A percentile compares a stretch with the other conserved stretches of the same genome.
Evolutionary conservation across 257 asterid species (phyloP).

Genomic region (Nicotiana otophora): DNA sequence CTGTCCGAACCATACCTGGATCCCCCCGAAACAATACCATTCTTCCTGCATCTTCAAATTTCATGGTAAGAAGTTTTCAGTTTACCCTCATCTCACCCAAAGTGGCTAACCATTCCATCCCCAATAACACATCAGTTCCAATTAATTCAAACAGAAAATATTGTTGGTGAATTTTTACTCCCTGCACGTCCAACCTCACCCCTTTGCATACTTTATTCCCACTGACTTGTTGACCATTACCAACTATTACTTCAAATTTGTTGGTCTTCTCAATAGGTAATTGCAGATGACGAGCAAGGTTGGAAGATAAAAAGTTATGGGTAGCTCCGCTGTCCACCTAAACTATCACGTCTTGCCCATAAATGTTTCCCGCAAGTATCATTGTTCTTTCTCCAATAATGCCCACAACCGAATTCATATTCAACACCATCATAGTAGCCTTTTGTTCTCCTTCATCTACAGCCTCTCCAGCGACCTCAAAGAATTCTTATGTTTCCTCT

Average conservation of each 20-base stretch:
- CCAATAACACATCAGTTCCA: neutral
- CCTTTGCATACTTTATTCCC: neutral
- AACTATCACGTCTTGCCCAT: neutral
- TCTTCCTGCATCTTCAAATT: neutral
- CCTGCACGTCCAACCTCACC: neutral
- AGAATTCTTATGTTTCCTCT: neutral
- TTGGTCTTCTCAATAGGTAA: neutral
- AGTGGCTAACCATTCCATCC: neutral
- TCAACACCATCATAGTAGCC: neutral
- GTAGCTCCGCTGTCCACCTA: neutral
- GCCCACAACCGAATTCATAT: neutral
- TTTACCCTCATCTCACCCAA: neutral
- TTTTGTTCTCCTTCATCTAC: neutral
- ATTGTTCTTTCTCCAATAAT: neutral
- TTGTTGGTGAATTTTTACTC: neutral
- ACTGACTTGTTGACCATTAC: neutral
- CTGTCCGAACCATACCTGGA: neutral
- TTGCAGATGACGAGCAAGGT: neutral
- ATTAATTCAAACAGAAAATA: neutral
- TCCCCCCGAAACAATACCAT: neutral
- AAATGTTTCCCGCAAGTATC: neutral
- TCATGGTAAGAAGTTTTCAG: neutral
- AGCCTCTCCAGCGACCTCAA: neutral
- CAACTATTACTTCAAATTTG: neutral
- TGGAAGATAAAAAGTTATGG: neutral